Percentiles rank a stretch among this genome's conserved stretches.
Evolutionary conservation across 2,329 filamentous ascomycete species (phyloP).

Genomic region (Ophiostoma angusticollis): DNA sequence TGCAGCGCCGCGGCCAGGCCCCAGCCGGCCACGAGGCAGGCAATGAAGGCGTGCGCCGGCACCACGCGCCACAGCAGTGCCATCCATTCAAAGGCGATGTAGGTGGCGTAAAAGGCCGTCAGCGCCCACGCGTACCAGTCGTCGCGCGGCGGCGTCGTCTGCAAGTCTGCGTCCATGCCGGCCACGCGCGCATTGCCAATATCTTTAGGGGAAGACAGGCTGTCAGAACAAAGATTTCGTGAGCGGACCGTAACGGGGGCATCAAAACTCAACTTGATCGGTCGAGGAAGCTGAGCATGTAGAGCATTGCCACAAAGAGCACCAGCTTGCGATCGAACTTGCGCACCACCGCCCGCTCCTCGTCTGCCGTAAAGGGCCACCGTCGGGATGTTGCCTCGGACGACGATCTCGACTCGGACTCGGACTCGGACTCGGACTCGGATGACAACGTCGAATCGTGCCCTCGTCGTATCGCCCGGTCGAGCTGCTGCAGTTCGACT

Average conservation of each 20-base stretch:
- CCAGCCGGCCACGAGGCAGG: constrained; percentile 60
- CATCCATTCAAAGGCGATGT: constrained; percentile 55
- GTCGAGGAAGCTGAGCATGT: constrained; percentile 76
- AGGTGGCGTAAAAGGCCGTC: constrained; percentile 48
- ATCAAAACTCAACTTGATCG: constrained; percentile 62
- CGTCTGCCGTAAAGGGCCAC: constrained; percentile 43
- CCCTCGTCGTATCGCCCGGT: not conserved
- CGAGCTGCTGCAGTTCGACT: constrained; percentile 6
- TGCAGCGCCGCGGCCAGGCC: constrained; percentile 68
- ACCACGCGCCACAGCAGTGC: constrained; percentile 46
- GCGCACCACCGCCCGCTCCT: constrained; percentile 57
- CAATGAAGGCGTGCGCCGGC: constrained; percentile 47
- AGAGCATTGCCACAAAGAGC: constrained; percentile 68
- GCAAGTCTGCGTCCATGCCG: constrained; percentile 49
- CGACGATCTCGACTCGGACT: not conserved
- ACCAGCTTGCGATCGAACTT: constrained; percentile 71
- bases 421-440: not conserved
- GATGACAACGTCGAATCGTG: not conserved
- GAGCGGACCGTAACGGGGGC: no score
- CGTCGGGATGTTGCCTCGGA: constrained; percentile 10
- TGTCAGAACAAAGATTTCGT: not conserved
- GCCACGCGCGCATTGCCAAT: constrained; percentile 52
- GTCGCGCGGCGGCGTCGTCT: constrained; percentile 31
- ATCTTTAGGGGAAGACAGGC: constrained; percentile 26
- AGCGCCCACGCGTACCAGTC: constrained; percentile 49